Evolutionary conservation across 2,329 filamentous ascomycete genomes (phyloP).

Genomic region (Colletotrichum liriopes): DNA sequence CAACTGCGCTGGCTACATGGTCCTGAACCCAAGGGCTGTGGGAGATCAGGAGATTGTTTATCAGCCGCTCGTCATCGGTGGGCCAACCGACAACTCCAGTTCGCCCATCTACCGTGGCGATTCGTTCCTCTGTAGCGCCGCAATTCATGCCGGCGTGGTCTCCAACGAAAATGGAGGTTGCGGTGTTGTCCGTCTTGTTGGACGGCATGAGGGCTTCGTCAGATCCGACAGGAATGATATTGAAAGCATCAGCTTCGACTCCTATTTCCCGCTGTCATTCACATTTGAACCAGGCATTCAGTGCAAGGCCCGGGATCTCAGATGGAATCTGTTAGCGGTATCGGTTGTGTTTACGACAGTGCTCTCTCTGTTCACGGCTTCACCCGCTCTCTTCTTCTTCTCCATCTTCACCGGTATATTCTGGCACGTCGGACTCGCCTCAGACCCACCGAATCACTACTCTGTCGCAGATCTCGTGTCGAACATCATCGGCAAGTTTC

Average conservation of each 20-base stretch:
- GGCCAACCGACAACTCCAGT: slow-evolving; percentile 63
- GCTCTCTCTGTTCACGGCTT: slow-evolving; percentile 86
- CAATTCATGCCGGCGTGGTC: slow-evolving; percentile 87
- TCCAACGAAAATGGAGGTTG: slow-evolving; percentile 82
- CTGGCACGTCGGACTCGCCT: slow-evolving; percentile 90
- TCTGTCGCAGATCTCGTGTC: slow-evolving; percentile 82
- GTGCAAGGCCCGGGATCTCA: slow-evolving; percentile 81
- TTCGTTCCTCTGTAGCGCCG: slow-evolving; percentile 88
- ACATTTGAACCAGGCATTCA: slow-evolving; percentile 78
- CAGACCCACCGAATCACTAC: slow-evolving; percentile 82
- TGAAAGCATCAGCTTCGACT: slow-evolving; percentile 83
- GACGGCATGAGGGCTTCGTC: slow-evolving; percentile 75
- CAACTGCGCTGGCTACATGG: slow-evolving; percentile 76
- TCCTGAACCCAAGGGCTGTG: slow-evolving; percentile 82
- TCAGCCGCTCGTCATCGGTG: slow-evolving; percentile 77
- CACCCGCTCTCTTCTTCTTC: slow-evolving; percentile 87
- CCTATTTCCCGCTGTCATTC: slow-evolving; percentile 91
- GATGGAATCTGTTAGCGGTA: slow-evolving; percentile 88
- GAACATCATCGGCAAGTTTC: slow-evolving; percentile 82
- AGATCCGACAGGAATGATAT: slow-evolving; percentile 81
- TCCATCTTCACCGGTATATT: slow-evolving; percentile 87
- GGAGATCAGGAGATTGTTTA: slow-evolving; percentile 79
- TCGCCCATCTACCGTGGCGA: slow-evolving; percentile 85
- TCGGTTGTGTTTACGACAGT: slow-evolving; percentile 85
- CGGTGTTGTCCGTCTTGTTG: slow-evolving; percentile 83